Percentiles rank a stretch among this genome's conserved stretches.
These are phyloP conservation scores for Calycina herbarum DNA, from an alignment of 2,329 filamentous ascomycete genomes.

Conservation along the genomic window DNA sequence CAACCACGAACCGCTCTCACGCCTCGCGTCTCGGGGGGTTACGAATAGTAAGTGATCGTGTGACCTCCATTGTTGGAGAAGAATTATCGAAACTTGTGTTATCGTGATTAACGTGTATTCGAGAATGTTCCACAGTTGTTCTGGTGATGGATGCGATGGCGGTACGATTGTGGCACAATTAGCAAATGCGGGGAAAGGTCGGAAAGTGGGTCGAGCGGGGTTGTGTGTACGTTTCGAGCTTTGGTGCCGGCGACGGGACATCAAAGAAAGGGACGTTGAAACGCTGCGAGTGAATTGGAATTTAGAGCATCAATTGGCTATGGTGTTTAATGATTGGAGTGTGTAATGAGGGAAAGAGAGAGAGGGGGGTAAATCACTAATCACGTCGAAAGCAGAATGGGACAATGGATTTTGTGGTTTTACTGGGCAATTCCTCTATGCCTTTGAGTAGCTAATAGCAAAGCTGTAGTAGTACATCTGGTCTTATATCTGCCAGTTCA, in stretches of 20 bases:
- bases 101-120: no score
- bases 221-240: background rate
- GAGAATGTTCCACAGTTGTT: no score
- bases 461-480: slow-evolving; percentile 30
- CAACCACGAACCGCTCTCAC: no score
- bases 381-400: background rate
- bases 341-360: background rate
- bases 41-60: no score
- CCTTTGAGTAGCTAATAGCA: slow-evolving; percentile 34
- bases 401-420: slow-evolving; percentile 2
- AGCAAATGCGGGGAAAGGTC: background rate
- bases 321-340: background rate
- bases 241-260: no score
- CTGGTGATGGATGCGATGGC: background rate
- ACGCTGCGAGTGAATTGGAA: no score
- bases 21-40: no score
- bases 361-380: background rate
- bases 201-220: slow-evolving; percentile 3
- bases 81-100: no score
- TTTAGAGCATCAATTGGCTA: no score
- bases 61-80: no score
- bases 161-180: background rate
- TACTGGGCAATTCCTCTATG: slow-evolving; percentile 38
- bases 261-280: no score
- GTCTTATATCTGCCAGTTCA: slow-evolving; percentile 28